Evolutionary conservation across 139 green algal genomes (phyloP), one percentile per base, ranked within the genome.

Genomic region (Gonium pectorale): DNA sequence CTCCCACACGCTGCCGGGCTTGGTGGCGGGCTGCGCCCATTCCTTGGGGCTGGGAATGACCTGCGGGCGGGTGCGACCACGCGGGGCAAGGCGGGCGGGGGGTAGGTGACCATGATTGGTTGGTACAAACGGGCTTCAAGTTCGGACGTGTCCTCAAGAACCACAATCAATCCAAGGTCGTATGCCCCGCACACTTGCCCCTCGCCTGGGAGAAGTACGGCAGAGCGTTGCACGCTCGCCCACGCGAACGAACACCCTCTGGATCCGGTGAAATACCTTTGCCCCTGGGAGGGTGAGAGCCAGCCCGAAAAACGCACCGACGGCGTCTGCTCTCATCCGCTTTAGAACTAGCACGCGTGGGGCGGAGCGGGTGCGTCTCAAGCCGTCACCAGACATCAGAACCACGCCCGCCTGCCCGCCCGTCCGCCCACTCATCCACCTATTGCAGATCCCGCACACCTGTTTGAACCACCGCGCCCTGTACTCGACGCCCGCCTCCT

Each of bases 401-500:
- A 13, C 9, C 44, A 26, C 40, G 38, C 22, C 31, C 22, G 24
- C 41, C 35, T 35, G 38, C 44, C 70, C 43, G 31, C 35, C 27
- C 41, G 6, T 68, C 62, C 62, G 11, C 62, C 31, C 19, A 22
- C 29, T 8, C 64, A 13, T 8, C 54, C 37, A 54, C 37, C 67
- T 33, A 7, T 5, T 40, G 51, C 31, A 8, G 7, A 15, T 63
- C 72, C 41, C 41, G n/a, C 54, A 22, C 46, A 86, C 62, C 70
- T 89, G 68, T 51, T 67, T 66, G 69, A 92, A 92, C 89, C 89
- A 92, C 43, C 66, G 7, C 5, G 89, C 79, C 7, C 78, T 35
- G 83, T 92, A 90, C 33, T 81, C 66, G 29, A 86, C 71, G 43
- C 89, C 89, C 56, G 56, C 69, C 63, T 84, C 80, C 69, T 83